Conservation (phyloP, 495 filamentous ascomycete species). For the Podospora fimiseda region DNA sequence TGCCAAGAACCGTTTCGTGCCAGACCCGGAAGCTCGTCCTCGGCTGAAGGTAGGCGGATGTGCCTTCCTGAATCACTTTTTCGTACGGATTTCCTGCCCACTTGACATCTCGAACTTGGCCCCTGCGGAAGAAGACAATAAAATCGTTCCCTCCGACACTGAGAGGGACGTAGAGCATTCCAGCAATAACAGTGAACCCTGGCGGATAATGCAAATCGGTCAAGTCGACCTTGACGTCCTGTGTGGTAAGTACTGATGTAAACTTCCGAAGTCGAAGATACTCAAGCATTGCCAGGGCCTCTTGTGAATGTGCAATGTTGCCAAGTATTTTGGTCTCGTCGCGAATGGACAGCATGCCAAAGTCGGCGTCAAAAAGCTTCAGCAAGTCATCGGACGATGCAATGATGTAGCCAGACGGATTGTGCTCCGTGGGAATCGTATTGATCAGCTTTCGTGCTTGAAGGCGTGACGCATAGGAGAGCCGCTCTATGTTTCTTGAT, state of each 20-base stretch:
- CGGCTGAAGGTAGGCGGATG: constrained; percentile 64
- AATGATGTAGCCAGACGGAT: constrained; percentile 87
- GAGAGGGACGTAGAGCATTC: constrained; percentile 76
- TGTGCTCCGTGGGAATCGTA: constrained; percentile 68
- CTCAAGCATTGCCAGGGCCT: constrained; percentile 78
- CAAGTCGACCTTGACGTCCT: constrained; percentile 73
- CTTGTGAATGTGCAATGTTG: constrained; percentile 66
- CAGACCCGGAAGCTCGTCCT: constrained; percentile 71
- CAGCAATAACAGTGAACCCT: constrained; percentile 73
- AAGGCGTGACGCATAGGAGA: constrained; percentile 78
- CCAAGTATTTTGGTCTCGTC: constrained; percentile 87
- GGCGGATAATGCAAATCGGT: constrained; percentile 75
- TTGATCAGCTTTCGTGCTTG: constrained; percentile 79
- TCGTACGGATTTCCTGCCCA: constrained; percentile 96
- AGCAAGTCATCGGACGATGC: constrained; percentile 84
- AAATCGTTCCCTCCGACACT: constrained; percentile 75
- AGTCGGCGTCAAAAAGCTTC: constrained; percentile 82
- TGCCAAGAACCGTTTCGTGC: constrained; percentile 69
- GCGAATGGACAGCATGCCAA: constrained; percentile 75
- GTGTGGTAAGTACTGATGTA: constrained; percentile 70
- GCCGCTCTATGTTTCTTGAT: constrained; percentile 80
- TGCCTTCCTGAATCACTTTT: constrained; percentile 62
- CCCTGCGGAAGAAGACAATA: constrained; percentile 84
- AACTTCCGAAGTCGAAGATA: constrained; percentile 73
- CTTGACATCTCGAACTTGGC: constrained; percentile 71